These are phyloP conservation scores for Hapsidospora chrysogenum DNA, from an alignment of 495 filamentous ascomycete species.

Conservation along the genomic window DNA sequence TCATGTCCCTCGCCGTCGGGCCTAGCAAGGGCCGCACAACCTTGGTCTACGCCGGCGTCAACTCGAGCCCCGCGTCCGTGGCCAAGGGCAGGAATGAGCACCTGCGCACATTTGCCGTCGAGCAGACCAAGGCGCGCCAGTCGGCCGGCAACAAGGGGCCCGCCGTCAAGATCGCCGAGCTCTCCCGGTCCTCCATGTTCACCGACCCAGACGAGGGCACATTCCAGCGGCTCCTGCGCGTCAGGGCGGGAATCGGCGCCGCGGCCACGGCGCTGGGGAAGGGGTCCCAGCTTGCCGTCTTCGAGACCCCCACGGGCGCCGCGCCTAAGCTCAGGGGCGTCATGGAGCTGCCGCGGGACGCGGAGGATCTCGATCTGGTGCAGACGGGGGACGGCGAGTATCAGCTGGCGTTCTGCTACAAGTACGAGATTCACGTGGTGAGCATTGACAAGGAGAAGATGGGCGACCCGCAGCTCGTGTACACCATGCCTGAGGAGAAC, in stretches of 20 bases:
- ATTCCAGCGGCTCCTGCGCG: slow-evolving; percentile 63
- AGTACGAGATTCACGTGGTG: slow-evolving; percentile 49
- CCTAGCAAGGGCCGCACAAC: slow-evolving; percentile 36
- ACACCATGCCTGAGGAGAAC: slow-evolving; percentile 37
- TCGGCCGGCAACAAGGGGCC: slow-evolving; percentile 18
- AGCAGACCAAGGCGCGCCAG: slow-evolving; percentile 22
- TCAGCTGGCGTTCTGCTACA: slow-evolving; percentile 64
- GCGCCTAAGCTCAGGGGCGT: slow-evolving; percentile 44
- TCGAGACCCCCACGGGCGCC: slow-evolving; percentile 37
- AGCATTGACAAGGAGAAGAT: slow-evolving; percentile 31
- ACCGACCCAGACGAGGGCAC: slow-evolving; percentile 42
- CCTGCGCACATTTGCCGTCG: slow-evolving; percentile 60
- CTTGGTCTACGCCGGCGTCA: slow-evolving; percentile 67
- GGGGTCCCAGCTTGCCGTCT: slow-evolving; percentile 59
- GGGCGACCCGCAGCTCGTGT: slow-evolving; percentile 40
- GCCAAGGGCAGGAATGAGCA: slow-evolving; percentile 73
- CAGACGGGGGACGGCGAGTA: slow-evolving; percentile 34
- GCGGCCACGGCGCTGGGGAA: slow-evolving; percentile 58
- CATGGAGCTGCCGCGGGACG: slow-evolving; percentile 54
- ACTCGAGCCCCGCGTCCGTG: slow-evolving; percentile 56
- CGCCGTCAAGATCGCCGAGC: slow-evolving; percentile 29
- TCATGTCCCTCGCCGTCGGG: slow-evolving; percentile 61
- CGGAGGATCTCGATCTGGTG: slow-evolving; percentile 65
- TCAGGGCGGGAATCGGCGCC: slow-evolving; percentile 57
- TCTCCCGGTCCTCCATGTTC: slow-evolving; percentile 49